A percentile compares a stretch with the other conserved stretches of the same genome.
Conservation (phyloP, 768 basidiomycete species). For the Kwoniella shandongensis region DNA sequence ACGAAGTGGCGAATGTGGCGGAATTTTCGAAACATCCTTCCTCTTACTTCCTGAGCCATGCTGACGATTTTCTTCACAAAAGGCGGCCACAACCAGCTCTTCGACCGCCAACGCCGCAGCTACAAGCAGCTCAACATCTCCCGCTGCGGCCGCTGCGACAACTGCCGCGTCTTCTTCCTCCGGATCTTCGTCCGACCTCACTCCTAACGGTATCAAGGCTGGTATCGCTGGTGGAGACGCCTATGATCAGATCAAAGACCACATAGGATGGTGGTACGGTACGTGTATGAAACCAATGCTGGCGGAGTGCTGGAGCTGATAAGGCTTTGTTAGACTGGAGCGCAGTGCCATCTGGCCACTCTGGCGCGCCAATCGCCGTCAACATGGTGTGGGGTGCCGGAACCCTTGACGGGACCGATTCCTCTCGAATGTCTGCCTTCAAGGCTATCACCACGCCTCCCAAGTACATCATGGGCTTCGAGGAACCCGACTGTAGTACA, state of each 20-base stretch:
- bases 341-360: conserved; percentile 23
- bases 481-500: conserved; percentile 54
- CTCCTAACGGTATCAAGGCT: conserved; percentile 51
- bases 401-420: conserved; percentile 38
- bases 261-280: conserved; percentile 54
- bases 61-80: conserved; percentile 1
- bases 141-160: conserved; percentile 14
- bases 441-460: conserved; percentile 43
- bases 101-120: neutral
- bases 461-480: conserved; percentile 49
- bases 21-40: no score
- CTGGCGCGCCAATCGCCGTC: conserved; percentile 34
- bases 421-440: conserved; percentile 44
- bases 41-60: neutral
- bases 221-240: conserved; percentile 50
- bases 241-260: conserved; percentile 31
- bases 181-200: conserved; percentile 17
- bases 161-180: conserved; percentile 16
- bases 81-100: conserved; percentile 2
- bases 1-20: no score
- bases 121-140: conserved; percentile 4
- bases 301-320: neutral
- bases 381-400: conserved; percentile 52
- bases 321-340: conserved; percentile 31
- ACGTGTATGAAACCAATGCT: conserved; percentile 15